Base-by-base conservation (phyloP, 1,139 yeast genomes). In the Blastobotrys malaysiensis region DNA sequence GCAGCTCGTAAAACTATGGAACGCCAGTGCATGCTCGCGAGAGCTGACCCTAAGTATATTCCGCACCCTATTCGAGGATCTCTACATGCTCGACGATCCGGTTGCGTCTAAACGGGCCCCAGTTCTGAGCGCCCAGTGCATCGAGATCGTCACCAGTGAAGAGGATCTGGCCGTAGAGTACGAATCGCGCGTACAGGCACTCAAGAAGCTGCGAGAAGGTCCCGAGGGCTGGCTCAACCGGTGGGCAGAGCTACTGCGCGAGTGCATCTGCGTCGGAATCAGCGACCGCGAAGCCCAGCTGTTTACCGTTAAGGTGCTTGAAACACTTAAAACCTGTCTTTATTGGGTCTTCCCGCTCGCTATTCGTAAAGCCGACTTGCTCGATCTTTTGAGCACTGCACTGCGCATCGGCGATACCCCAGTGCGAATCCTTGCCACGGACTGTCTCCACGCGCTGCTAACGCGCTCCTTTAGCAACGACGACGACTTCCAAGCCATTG, bases 61-160 rank as follows among this genome's bases (percentile, higher is more conserved):
- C 60, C 77, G 97, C 63, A 89, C 96, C 1, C 73, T 95, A 44
- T 93, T 93, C 66, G 99, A 95, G 71, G 99, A 95, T 67, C 81
- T 91, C n/a, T 95, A 90, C 66, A 74, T 93, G 52, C 77, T 93
- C 52, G 99, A 93, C 63, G 99, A 93, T 65, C 87, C 97, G 19
- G 80, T 88, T 14, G 97, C 97, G 1, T 78, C 93, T 46, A 86
- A 84, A 63, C 79, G 98, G 65, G 82, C 87, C 54, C 79, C 83
- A n/a, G 78, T 86, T 2, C 77, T 95, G 52, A 86, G 86, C 55
- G 91, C 95, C 50, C 79, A 89, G 54, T 84, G 96, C 68, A 87
- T 91, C 16, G 86, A 89, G 69, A 81, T 90, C 20, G 83, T 89
- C 9, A 83, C 95, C 0, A 88, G 96, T 0, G 82, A 82, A 59